Base-by-base conservation (phyloP, 139 green algal species). In the Pseudopediastrum boryanum region DNA sequence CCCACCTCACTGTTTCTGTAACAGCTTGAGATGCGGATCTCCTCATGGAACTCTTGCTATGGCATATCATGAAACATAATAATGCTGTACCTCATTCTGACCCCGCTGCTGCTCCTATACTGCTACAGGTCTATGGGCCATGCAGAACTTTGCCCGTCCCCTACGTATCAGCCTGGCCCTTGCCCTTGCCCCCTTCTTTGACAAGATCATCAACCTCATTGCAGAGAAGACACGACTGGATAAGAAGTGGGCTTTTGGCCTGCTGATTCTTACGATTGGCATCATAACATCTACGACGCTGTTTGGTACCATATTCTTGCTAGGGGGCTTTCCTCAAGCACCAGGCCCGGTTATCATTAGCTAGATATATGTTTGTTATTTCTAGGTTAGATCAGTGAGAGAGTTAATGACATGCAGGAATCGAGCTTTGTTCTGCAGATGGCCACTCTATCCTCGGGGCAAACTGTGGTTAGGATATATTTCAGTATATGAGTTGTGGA, bases 81-180 rank as follows among this genome's bases (percentile, higher is more conserved):
- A 19, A 0, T 63, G 44, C 16, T 29, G 25, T 31, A 43, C 29
- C 41, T 66, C 25, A 25, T 58, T 9, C 25, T 36, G n/a, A 10
- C 8, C 13, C 12, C 16, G 25, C 54, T 9, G 23, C 54, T 64
- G 10, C 54, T 10, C 54, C 31, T 19, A 10, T n/a, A 23, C 46
- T n/a, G 13, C 46, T 50, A 58, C 72, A 79, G 74, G 74, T 9
- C 25, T 81, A 0, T 81, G 74, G 74, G 31, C 74, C 13, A 23
- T 81, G 62, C 74, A 81, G 33, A 81, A 81, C 46, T 81, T 81
- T 56, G 74, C 62, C 21, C 41, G 74, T 2, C 75, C 75, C 0
- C 38, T 75, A 7, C 75, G 75, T n/a, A 64, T 81, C 46, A 67
- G 58, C 46, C 51, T 75, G 3, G 75, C 75, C 2, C 25, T 81